Evolutionary conservation across 2,329 filamentous ascomycete genomes (phyloP).

Genomic region (Scortechinia acanthostroma): DNA sequence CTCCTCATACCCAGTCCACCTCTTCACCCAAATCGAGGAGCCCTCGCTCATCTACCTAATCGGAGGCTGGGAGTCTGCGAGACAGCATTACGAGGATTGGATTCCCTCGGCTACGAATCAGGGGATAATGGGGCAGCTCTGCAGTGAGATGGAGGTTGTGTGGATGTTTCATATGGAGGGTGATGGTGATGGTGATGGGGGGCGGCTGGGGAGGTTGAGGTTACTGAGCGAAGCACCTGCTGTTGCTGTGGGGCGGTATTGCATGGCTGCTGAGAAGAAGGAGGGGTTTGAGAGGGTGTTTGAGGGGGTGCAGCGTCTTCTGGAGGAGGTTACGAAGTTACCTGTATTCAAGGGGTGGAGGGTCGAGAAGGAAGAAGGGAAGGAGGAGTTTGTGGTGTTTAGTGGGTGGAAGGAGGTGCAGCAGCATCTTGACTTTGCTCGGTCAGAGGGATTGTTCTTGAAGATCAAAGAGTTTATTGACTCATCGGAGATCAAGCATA

Average conservation of each 20-base stretch:
- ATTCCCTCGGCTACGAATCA: not conserved
- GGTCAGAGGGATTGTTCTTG: slow-evolving; percentile 17
- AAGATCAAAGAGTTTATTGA: too few species aligned
- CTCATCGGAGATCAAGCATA: too few species aligned
- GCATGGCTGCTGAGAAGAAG: not conserved
- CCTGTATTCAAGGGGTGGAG: not conserved
- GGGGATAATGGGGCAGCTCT: not conserved
- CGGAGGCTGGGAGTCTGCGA: not conserved
- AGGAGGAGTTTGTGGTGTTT: slow-evolving; percentile 31
- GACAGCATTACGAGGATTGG: not conserved
- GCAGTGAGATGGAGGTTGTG: not conserved
- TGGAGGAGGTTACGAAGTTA: not conserved
- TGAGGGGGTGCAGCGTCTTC: not conserved
- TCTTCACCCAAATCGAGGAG: not conserved
- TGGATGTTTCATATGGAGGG: not conserved
- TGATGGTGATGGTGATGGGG: too few species aligned
- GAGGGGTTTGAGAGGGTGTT: not conserved
- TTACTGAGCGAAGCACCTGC: not conserved
- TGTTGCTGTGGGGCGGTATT: not conserved
- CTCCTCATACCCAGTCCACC: not conserved
- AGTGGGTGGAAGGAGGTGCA: slow-evolving; percentile 24
- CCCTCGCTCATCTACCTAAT: not conserved
- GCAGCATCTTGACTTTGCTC: slow-evolving; percentile 21
- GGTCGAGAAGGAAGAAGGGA: slow-evolving; percentile 7
- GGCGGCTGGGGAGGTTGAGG: not conserved